Evolutionary conservation across 345 rosid genomes (phyloP).

Genomic region (Geranium rotundifolium): DNA sequence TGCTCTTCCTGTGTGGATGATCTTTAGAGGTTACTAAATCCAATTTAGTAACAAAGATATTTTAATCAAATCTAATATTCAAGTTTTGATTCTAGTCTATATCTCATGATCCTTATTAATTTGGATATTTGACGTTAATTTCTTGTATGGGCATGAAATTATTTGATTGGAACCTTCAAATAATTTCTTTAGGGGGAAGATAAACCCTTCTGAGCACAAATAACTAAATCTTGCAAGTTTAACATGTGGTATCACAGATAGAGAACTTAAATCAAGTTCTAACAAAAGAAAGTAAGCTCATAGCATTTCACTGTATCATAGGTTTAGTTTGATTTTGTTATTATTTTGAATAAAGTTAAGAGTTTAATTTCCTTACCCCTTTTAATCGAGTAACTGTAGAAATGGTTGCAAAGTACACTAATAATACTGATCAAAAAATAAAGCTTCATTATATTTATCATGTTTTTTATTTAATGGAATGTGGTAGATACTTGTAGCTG

Average conservation of each 20-base stretch:
- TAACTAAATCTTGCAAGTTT: conserved; percentile 94
- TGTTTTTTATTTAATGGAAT: conserved; percentile 1
- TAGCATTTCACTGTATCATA: conserved; percentile 3
- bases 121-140: too few species aligned
- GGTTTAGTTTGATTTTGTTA: background rate
- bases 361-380: conserved; percentile 2
- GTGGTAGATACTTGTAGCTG: background rate
- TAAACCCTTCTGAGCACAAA: conserved; percentile 97
- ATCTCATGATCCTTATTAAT: too few species aligned
- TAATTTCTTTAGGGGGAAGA: too few species aligned
- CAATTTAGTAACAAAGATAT: too few species aligned
- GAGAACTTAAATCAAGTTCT: conserved; percentile 86
- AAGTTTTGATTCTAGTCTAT: too few species aligned
- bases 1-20: too few species aligned
- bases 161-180: too few species aligned
- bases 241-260: conserved; percentile 90
- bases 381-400: background rate
- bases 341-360: background rate
- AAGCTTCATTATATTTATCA: too few species aligned
- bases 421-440: background rate
- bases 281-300: conserved; percentile 70
- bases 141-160: too few species aligned
- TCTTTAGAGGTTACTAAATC: too few species aligned
- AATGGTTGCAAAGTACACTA: background rate
- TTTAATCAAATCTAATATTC: too few species aligned